phyloP scores from a whole-genome alignment of 1,284 basidiomycete genomes.

The Cutaneotrichosporon sp. region DNA sequence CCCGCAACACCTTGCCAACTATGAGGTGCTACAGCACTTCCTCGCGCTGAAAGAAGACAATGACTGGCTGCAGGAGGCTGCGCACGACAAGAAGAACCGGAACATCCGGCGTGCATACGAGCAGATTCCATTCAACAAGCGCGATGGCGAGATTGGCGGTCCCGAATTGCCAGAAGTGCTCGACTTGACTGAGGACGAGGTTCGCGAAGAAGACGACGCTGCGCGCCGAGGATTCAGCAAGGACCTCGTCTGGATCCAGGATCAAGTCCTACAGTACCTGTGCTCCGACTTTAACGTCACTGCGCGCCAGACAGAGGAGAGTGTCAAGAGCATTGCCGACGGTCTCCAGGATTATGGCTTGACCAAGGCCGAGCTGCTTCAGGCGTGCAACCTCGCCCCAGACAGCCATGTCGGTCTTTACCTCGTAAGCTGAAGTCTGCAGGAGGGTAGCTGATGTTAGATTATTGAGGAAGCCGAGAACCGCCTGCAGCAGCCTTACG shows the following conservation, averaged over 20 bases:
- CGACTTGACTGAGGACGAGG: conserved; percentile 40
- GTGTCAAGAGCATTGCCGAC: conserved; percentile 63
- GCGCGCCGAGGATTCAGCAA: conserved; percentile 55
- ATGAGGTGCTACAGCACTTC: conserved; percentile 75
- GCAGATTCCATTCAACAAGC: conserved; percentile 9
- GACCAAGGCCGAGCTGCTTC: conserved; percentile 86
- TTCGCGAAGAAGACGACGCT: conserved; percentile 50
- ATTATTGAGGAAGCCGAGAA: conserved; percentile 86
- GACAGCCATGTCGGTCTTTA: conserved; percentile 78
- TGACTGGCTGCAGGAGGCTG: conserved; percentile 62
- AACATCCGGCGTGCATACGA: conserved; percentile 7
- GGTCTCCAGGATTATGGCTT: conserved; percentile 63
- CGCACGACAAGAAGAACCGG: conserved; percentile 46
- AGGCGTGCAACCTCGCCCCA: conserved; percentile 82
- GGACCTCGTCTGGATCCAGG: conserved; percentile 80
- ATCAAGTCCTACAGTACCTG: conserved; percentile 80
- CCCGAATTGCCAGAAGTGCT: conserved; percentile 38
- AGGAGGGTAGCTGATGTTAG: conserved; percentile 48
- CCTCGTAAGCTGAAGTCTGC: conserved; percentile 50
- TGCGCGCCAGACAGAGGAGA: conserved; percentile 59
- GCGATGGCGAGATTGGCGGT: conserved; percentile 1
- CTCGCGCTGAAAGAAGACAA: conserved; percentile 61
- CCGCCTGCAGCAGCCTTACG: conserved; percentile 54
- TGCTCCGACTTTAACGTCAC: conserved; percentile 53
- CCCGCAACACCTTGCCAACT: conserved; percentile 75